Percentiles rank a stretch among this genome's conserved stretches.
Conservation (phyloP, 2,329 filamentous ascomycete species). For the Alternaria triticina region DNA sequence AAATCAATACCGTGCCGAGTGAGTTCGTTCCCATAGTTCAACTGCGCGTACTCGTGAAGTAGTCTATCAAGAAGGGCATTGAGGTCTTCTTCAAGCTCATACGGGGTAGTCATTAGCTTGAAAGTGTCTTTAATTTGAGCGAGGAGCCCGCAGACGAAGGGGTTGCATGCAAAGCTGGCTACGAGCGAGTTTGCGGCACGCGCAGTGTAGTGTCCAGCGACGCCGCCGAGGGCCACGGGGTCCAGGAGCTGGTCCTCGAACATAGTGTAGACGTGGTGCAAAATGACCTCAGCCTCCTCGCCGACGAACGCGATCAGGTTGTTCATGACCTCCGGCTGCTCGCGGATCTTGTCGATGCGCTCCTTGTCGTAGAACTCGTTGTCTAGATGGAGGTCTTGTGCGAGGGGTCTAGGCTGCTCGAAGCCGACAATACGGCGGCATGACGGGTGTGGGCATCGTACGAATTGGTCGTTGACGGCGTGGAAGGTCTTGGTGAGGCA, state of each 20-base stretch:
- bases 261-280: constrained; percentile 6
- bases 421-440: constrained; percentile 10
- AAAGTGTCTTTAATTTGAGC: neutral
- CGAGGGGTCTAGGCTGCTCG: neutral
- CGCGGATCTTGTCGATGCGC: constrained; percentile 9
- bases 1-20: neutral
- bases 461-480: neutral
- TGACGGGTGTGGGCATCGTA: constrained; percentile 10
- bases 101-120: constrained; percentile 8
- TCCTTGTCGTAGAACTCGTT: constrained; percentile 3
- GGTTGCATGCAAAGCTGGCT: constrained; percentile 1
- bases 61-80: neutral
- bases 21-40: neutral
- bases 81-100: constrained; percentile 10
- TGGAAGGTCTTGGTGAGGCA: constrained; percentile 12
- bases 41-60: neutral
- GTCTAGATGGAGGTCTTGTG: neutral
- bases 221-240: constrained; percentile 4
- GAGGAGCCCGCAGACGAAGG: neutral
- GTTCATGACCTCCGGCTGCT: constrained; percentile 14
- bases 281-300: constrained; percentile 5
- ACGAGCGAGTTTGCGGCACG: neutral
- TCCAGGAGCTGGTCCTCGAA: constrained; percentile 14
- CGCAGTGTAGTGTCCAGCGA: neutral
- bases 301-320: constrained; percentile 12